Evolutionary conservation across 2,329 filamentous ascomycete species (phyloP), one percentile per base, ranked within the genome.

Genomic region (Ceratocystis cacaofunesta): DNA sequence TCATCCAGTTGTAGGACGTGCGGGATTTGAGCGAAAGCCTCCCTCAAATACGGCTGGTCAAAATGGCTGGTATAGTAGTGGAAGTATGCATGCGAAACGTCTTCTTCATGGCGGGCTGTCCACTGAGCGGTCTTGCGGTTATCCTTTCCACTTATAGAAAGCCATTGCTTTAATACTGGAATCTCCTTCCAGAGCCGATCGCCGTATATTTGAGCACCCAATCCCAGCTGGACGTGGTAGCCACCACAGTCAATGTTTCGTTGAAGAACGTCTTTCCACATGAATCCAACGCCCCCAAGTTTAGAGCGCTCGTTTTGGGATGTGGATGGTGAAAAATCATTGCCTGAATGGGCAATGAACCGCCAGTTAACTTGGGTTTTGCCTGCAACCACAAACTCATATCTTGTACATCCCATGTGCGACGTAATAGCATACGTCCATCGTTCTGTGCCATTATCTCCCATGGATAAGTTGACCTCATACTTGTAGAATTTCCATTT

Each of bases 341-440:
- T 97, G 2, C 92, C 92, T 15, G 92, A 96, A 71, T 96, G 94
- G 10, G 92, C 90, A 70, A 97, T 88, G 73, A 97, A 97, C 28
- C 92, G 87, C 94, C 94, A 99, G 72, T 87, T 92, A 0, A 86
- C 90, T 77, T 99, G 94, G 69, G 90, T 80, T 67, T 90, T 87
- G 5, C 92, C 92, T 22, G 94, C 94, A 19, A 99, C 89, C 22
- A 96, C 81, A 74, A 99, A 99, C 72, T 99, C 94, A 74, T 97
- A 99, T 30, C 94, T 84, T n/a, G 94, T 97, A 76, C 94, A 99
- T 43, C 94, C 94, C 22, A 97, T 80, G 72, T 97, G 92, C 0
- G 94, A 97, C 0, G 94, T 99, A 63, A 99, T 92, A 1, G 94
- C 94, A 72, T 99, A 99, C 0, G 94, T 99, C 94, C 94, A 99